Base-by-base conservation (phyloP, 169 alveolate genomes). In the Cryptosporidium felis region DNA sequence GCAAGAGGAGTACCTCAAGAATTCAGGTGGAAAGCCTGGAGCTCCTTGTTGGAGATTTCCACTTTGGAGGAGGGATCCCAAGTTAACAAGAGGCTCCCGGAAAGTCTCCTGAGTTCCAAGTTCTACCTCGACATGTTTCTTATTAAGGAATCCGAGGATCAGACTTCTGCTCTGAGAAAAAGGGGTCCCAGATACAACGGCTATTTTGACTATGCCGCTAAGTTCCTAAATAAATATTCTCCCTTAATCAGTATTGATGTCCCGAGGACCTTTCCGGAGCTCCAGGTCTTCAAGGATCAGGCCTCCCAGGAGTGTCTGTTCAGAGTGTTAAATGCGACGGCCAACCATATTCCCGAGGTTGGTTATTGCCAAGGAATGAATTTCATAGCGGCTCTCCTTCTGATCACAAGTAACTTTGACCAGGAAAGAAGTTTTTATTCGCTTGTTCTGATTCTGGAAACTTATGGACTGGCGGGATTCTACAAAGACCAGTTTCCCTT, bases 361-460 rank as follows among this genome's bases (percentile, higher is more conserved):
- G 95, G 96, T 30, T 95, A 95, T 82, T 94, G 95, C 38, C 96
- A 95, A 89, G 98, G 98, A 21, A 94, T 94, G 97, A 95, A 95
- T 81, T 95, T 91, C 82, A 80, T 95, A 9, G 98, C 97, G 3
- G 95, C 95, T 6, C 80, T 89, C 44, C 80, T 95, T n/a, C 80
- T 95, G 18, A 90, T 93, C 80, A 89, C 81, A 34, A 85, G 92
- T 81, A 66, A 92, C 80, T 88, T 92, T 82, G 80, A 90, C 80
- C 90, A 90, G 89, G 51, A 80, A 63, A 89, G 94, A 82, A 85
- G 96, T 80, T 85, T 63, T 32, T 89, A 90, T 85, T 66, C 91
- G 59, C 80, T 94, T 89, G 94, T 90, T 47, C 82, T 93, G 32
- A 88, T 91, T 51, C 80, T 91, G 82, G 88, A 88, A 56, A 89